Percentiles rank a stretch among this genome's conserved stretches.
phyloP scores from a whole-genome alignment of 2,329 filamentous ascomycete species.

The Amauroascus verrucosus region DNA sequence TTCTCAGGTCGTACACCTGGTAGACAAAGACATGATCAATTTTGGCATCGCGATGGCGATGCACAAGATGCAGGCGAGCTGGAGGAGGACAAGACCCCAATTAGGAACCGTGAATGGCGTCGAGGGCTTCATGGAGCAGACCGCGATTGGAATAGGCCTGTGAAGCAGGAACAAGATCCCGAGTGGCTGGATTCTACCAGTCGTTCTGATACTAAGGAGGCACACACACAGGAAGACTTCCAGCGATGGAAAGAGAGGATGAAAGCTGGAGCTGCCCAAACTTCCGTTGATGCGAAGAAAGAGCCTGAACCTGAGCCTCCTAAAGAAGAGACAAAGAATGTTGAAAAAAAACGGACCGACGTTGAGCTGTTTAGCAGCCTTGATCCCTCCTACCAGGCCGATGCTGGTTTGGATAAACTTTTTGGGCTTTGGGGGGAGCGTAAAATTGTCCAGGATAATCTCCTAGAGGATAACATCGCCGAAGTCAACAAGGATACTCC shows the following conservation, averaged over 20 bases:
- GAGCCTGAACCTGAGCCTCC: conserved; percentile 23
- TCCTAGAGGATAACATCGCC: conserved; percentile 25
- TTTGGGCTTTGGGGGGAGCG: conserved; percentile 53
- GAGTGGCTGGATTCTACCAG: conserved; percentile 77
- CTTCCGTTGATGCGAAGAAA: conserved; percentile 36
- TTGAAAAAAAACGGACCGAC: conserved; percentile 34
- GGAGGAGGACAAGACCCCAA: conserved; percentile 36
- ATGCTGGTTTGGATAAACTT: conserved; percentile 65
- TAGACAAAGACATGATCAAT: conserved; percentile 55
- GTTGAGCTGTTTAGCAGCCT: conserved; percentile 45
- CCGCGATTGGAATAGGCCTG: conserved; percentile 45
- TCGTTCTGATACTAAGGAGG: conserved; percentile 56
- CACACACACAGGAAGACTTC: conserved; percentile 80
- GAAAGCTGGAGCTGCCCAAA: conserved; percentile 53
- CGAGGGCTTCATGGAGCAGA: conserved; percentile 39
- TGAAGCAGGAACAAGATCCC: conserved; percentile 63
- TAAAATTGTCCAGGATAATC: conserved; percentile 34
- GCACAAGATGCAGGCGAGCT: conserved; percentile 29
- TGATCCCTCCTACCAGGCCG: conserved; percentile 53
- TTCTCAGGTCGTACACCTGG: conserved; percentile 47
- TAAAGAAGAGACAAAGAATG: conserved; percentile 32
- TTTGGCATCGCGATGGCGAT: conserved; percentile 57
- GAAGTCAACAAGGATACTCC: conserved; percentile 32
- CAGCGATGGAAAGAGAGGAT: conserved; percentile 89
- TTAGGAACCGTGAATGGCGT: conserved; percentile 58